Conservation (phyloP, 495 filamentous ascomycete genomes). For the Sabuloglossum arenarium region DNA sequence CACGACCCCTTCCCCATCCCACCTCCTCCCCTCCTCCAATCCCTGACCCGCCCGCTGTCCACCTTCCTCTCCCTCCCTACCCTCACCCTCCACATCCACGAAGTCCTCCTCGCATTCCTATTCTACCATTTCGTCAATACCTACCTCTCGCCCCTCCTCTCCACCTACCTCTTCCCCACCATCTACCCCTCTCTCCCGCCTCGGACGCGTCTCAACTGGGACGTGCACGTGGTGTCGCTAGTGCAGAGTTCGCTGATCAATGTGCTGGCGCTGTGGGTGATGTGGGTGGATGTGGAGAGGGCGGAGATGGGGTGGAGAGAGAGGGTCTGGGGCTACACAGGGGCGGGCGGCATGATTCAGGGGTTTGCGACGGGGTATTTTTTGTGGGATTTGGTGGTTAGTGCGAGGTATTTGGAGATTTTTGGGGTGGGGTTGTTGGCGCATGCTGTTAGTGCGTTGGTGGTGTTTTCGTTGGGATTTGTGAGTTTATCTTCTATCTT, state of each 20-base stretch:
- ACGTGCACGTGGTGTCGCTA: conserved; percentile 90
- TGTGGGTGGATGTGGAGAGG: conserved; percentile 59
- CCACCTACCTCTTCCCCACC: conserved; percentile 42
- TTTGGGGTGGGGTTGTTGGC: conserved; percentile 82
- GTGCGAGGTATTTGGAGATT: conserved; percentile 43
- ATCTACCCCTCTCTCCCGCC: conserved; percentile 44
- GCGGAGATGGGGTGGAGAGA: conserved; percentile 45
- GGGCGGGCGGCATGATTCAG: conserved; percentile 60
- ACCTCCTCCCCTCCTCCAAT: conserved; percentile 29
- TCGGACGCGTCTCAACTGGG: conserved; percentile 74
- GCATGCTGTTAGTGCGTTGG: conserved; percentile 67
- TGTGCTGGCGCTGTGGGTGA: conserved; percentile 58
- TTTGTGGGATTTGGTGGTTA: conserved; percentile 73
- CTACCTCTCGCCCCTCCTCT: conserved; percentile 55
- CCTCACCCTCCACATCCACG: conserved; percentile 73
- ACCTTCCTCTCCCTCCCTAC: conserved; percentile 39
- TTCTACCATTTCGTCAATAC: conserved; percentile 60
- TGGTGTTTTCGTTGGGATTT: conserved; percentile 80
- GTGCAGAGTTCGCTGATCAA: conserved; percentile 70
- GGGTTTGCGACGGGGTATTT: conserved; percentile 88
- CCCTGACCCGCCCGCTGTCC: conserved; percentile 34
- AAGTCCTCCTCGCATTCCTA: conserved; percentile 51
- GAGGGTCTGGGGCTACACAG: conserved; percentile 82
- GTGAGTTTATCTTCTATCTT: conserved; percentile 32
- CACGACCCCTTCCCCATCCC: conserved; percentile 50